These are phyloP conservation scores for Avena eriantha DNA, from an alignment of 176 grass and related monocot genomes.

Conservation along the genomic window DNA sequence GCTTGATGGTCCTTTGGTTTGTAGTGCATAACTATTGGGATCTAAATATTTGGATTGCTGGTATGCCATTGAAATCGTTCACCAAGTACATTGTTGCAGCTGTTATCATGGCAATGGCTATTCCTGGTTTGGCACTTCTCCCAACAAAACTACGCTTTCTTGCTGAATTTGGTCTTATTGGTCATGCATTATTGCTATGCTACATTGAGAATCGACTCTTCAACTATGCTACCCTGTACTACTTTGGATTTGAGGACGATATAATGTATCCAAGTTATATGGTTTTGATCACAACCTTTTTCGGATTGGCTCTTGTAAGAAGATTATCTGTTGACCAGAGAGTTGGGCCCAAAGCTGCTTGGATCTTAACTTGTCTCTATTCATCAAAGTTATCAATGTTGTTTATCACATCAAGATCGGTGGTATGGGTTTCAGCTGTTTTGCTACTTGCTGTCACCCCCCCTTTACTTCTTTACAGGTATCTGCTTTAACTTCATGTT, in stretches of 20 bases:
- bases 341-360: conserved; percentile 85
- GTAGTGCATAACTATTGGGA: conserved; percentile 98
- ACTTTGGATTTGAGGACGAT: conserved; percentile 94
- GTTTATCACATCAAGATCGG: conserved; percentile 91
- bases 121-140: conserved; percentile 90
- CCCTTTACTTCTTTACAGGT: conserved; percentile 98
- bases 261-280: conserved; percentile 96
- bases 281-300: conserved; percentile 84
- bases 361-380: conserved; percentile 95
- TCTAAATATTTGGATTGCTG: conserved; percentile 98
- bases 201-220: conserved; percentile 95
- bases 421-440: conserved; percentile 90
- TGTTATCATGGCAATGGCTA: conserved; percentile 82
- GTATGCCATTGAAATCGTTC: conserved; percentile 93
- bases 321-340: conserved; percentile 81
- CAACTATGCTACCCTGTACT: conserved; percentile 87
- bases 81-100: conserved; percentile 85
- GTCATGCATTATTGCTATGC: conserved; percentile 87
- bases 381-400: conserved; percentile 92
- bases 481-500: conserved; percentile 28
- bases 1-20: conserved; percentile 98
- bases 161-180: conserved; percentile 82
- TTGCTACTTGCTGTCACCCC: conserved; percentile 89
- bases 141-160: conserved; percentile 79
- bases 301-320: conserved; percentile 82